Base-by-base conservation (phyloP, 2,329 filamentous ascomycete species). In the Reticulascus tulasneorum region DNA sequence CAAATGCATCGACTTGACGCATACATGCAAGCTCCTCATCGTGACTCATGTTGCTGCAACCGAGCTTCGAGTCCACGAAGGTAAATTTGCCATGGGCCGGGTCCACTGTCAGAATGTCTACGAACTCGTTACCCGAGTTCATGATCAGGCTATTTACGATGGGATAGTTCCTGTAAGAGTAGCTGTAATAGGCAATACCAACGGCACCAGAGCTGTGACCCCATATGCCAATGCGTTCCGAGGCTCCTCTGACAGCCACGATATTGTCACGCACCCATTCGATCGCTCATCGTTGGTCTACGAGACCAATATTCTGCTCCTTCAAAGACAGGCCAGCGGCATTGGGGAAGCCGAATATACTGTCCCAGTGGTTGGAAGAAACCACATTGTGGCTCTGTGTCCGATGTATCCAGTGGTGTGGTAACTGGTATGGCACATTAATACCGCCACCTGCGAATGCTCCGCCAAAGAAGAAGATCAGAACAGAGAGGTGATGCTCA, bases 181-280 rank as follows among this genome's bases (percentile, higher is more conserved):
- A 68, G 47, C 55, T 57, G 46, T 63, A 64, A 44, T 57, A 56
- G 25, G 64, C 64, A 1, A 58, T 56, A 9, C 56, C 52, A 4
- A 59, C 42, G 9, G 55, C 45, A 6, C 72, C 70, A 4, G 71
- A 67, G 21, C 66, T 69, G 50, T 71, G 63, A 10, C 71, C 72
- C 48, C 65, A 67, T 13, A 71, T 54, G 1, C 60, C 60, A 42
- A 73, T 70, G 13, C 54, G 53, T 2, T 51, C 31, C 2, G 63
- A 54, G 40, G 73, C 67, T 11, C 75, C 74, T 13, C 71, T 71
- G 43, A 78, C 78, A 1, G 54, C 52, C 8, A 48, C 61, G 17
- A 76, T 69, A 47, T 77, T 74, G 27, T 66, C 57, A 4, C 58
- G 58, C 0, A 72, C 52, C 73, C 73, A 77, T 50, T 75, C 66